Base-by-base conservation (phyloP, 1,284 basidiomycete species). In the Ceratobasidium papillatum region DNA sequence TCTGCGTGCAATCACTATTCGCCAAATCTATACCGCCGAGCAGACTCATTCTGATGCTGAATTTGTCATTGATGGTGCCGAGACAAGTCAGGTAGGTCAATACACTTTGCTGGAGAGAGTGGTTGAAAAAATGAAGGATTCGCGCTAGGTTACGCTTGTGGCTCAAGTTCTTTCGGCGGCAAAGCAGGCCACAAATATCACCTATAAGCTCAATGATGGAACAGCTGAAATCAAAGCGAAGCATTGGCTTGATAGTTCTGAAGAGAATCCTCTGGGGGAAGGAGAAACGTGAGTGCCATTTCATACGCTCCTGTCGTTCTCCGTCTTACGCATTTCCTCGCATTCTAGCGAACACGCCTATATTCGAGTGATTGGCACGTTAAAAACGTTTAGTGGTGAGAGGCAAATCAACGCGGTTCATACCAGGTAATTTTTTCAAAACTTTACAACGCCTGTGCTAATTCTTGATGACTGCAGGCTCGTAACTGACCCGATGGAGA, bases 41-140 rank as follows among this genome's bases (percentile, higher is more conserved):
- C 95, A 98, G 84, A 86, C 90, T 5, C 94, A 98, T 80, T 86
- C 91, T 0, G 96, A 99, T 78, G 91, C 94, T 0, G 94, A 96
- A 68, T 96, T 95, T 88, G 87, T 86, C 72, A 87, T 98, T 61
- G 95, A 96, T 77, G 91, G 90, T 25, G 83, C 86, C 4, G 94
- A 97, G 77, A 85, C 97, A 74, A 91, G 91, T 68, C 93, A 95
- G 82, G 94, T 94, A 77, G 75, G 86, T 83, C 1, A 19, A 9
- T 19, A 34, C 22, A 52, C 1, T 62, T 62, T 7, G 34, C 38
- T 11, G 17, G 43, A 32, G 38, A 63, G 14, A 25, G 12, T 45
- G 22, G 63, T 27, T 47, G 22, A 4, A 34, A 19, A 2, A 3
- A 7, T 5, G 52, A 32, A 34, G 56, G 36, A 9, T 27, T 30